These are phyloP conservation scores for Diophrys appendiculata DNA, from an alignment of 73 alveolate genomes.

Conservation along the genomic window DNA sequence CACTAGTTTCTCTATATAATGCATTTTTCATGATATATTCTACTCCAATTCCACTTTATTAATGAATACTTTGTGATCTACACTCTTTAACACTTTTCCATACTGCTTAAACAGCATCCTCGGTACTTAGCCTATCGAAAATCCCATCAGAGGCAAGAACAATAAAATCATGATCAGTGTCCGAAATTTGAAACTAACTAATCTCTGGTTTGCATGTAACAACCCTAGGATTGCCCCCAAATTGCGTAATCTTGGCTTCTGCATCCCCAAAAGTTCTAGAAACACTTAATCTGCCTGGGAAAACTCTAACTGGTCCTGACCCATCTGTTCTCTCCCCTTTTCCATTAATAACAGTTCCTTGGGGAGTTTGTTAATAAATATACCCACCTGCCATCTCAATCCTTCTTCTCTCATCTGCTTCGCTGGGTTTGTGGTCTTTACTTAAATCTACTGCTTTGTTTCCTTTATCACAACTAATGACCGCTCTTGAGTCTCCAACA, in stretches of 20 bases:
- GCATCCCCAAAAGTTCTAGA: constrained; percentile 75
- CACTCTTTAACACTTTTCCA: constrained; percentile 60
- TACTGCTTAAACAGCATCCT: constrained; percentile 70
- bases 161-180: constrained; percentile 14
- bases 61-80: constrained; percentile 67
- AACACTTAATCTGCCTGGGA: constrained; percentile 80
- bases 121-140: constrained; percentile 71
- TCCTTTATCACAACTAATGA: constrained; percentile 78
- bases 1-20: constrained; percentile 72
- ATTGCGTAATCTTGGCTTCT: constrained; percentile 67
- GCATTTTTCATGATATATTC: constrained; percentile 85
- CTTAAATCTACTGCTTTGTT: constrained; percentile 78
- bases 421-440: constrained; percentile 97
- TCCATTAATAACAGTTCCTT: background rate
- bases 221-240: constrained; percentile 84
- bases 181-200: constrained; percentile 18
- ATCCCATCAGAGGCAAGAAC: constrained; percentile 60
- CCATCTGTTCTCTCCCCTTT: constrained; percentile 18
- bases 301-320: constrained; percentile 51
- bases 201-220: constrained; percentile 72
- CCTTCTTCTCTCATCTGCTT: constrained; percentile 90
- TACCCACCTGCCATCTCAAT: constrained; percentile 96
- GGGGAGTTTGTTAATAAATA: too few species aligned
- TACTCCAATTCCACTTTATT: constrained; percentile 83
- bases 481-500: constrained; percentile 97